phyloP scores from a whole-genome alignment of 768 basidiomycete genomes.

The Exidia glandulosa region DNA sequence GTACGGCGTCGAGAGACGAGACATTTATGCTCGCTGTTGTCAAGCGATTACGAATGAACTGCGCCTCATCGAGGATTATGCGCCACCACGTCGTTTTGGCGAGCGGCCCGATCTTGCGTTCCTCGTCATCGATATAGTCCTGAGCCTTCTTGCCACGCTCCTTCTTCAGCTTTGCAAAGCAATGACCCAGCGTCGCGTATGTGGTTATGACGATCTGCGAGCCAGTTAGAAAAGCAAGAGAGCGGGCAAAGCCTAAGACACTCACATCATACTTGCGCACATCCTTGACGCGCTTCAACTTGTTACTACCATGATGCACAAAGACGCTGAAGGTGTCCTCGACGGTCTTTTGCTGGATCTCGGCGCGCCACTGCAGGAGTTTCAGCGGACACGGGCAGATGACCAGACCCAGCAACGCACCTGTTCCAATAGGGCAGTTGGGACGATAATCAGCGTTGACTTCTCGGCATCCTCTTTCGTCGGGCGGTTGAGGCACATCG shows the following conservation, averaged over 20 bases:
- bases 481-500: slow-evolving; percentile 57
- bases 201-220: slow-evolving; percentile 62
- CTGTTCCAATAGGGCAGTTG: slow-evolving; percentile 63
- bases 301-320: slow-evolving; percentile 63
- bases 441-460: slow-evolving; percentile 65
- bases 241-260: no score
- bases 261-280: slow-evolving; percentile 44
- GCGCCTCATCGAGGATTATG: slow-evolving; percentile 69
- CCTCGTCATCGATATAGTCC: slow-evolving; percentile 6
- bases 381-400: neutral
- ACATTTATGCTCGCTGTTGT: slow-evolving; percentile 38
- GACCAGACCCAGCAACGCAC: slow-evolving; percentile 18
- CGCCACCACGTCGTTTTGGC: slow-evolving; percentile 55
- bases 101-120: slow-evolving; percentile 36
- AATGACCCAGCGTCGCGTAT: slow-evolving; percentile 56
- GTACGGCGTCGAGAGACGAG: slow-evolving; percentile 49
- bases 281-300: slow-evolving; percentile 42
- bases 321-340: slow-evolving; percentile 43
- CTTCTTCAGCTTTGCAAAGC: slow-evolving; percentile 44
- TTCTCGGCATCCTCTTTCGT: slow-evolving; percentile 18
- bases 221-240: slow-evolving; percentile 1
- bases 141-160: slow-evolving; percentile 6
- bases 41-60: slow-evolving; percentile 57
- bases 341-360: slow-evolving; percentile 58
- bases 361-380: slow-evolving; percentile 51